Evolutionary conservation across 2,329 filamentous ascomycete species (phyloP), one percentile per base, ranked within the genome.

Genomic region (Ophiosphaerella herpotricha): DNA sequence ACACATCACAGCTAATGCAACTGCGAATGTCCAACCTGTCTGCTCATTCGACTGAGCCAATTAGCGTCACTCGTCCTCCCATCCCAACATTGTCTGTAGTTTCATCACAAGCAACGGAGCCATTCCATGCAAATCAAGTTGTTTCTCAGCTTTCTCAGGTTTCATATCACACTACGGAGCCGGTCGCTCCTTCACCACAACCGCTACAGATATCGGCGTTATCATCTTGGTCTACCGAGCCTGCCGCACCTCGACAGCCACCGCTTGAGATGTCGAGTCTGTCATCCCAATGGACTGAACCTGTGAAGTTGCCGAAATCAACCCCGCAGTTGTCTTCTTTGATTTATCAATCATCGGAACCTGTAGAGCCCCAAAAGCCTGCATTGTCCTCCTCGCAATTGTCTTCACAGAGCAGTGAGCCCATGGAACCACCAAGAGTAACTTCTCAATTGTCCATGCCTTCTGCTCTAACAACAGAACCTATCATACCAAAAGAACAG

Each of bases 101-200:
- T 46, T 61, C 57, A 9, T 50, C 59, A 9, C 60, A 68, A 41
- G 51, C 52, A 24, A 70, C 63, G 21, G 71, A 72, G 52, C 71
- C 53, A 23, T 41, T 49, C 12, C 43, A 43, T 31, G 49, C 47
- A 9, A 49, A 39, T 41, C 54, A 41, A 24, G 47, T 33, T 14
- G 42, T 31, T 40, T 51, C 49, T 35, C 56, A 56, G 26, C 44
- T 61, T 26, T 64, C 60, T 13, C 41, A 37, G 13, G 40, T 63
- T 12, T 57, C 54, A 6, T 60, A 56, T 3, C 55, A 61, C 14
- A 36, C 48, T 7, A 64, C 61, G 2, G 60, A 57, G 12, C 61
- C 63, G 18, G 26, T 57, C 23, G 44, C 50, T 13, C 59, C 56
- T 16, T 49, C 41, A 34, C 29, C 24, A 9, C 62, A 59, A 9